These are phyloP conservation scores for Plantago rigida DNA, from an alignment of 305 asterid species.

Conservation along the genomic window DNA sequence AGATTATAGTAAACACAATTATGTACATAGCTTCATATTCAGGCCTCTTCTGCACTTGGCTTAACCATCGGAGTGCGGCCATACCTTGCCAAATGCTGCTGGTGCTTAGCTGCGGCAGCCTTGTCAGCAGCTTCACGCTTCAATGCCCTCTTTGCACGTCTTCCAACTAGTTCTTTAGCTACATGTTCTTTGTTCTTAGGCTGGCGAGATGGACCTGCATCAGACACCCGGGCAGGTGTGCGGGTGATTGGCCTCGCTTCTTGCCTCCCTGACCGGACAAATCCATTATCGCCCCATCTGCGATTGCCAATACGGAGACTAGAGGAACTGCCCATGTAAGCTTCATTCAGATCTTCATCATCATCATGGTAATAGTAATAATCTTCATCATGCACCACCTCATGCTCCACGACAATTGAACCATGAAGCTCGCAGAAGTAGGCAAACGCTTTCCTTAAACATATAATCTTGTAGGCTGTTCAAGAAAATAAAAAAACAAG, in stretches of 20 bases:
- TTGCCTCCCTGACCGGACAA: slow-evolving; percentile 69
- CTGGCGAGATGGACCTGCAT: no score
- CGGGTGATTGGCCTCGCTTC: slow-evolving; percentile 52
- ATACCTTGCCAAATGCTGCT: slow-evolving; percentile 51
- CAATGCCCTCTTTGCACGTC: slow-evolving; percentile 76
- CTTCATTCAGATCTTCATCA: slow-evolving; percentile 46
- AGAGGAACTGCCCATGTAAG: slow-evolving; percentile 39
- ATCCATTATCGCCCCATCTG: slow-evolving; percentile 78
- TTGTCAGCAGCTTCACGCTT: slow-evolving; percentile 77
- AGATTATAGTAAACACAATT: slow-evolving; percentile 8
- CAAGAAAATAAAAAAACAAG: slow-evolving; percentile 6
- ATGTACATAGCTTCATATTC: slow-evolving; percentile 27
- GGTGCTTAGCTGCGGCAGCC: slow-evolving; percentile 72
- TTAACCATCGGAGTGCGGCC: slow-evolving; percentile 29
- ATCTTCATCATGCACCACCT: slow-evolving; percentile 42
- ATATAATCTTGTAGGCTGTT: slow-evolving; percentile 68
- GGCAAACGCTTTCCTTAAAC: slow-evolving; percentile 90
- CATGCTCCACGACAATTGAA: slow-evolving; percentile 52
- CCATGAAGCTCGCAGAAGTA: slow-evolving; percentile 82
- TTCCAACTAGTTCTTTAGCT: slow-evolving; percentile 26
- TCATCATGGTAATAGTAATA: slow-evolving; percentile 43
- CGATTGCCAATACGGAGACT: slow-evolving; percentile 57
- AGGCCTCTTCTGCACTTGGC: slow-evolving; percentile 3
- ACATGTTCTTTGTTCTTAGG: no score
- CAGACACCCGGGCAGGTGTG: no score